These are phyloP conservation scores for Prototheca cutis DNA, from an alignment of 163 green algal genomes.

Conservation along the genomic window DNA sequence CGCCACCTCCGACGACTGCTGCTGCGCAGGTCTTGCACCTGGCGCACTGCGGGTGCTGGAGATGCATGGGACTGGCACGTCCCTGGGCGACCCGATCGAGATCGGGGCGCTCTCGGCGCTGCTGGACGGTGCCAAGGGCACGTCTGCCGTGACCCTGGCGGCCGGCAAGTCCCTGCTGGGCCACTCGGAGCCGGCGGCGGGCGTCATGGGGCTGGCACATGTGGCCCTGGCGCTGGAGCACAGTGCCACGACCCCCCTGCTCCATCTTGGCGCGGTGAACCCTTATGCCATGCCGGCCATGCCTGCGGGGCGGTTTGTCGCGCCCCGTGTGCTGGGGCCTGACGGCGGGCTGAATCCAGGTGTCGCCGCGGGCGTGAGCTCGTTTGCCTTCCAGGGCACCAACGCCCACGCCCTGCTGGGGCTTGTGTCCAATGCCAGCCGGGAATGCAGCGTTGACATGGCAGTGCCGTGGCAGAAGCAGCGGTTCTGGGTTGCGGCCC, in stretches of 20 bases:
- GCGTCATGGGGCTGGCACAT: conserved; percentile 25
- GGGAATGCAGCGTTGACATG: neutral
- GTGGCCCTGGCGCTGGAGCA: conserved; percentile 11
- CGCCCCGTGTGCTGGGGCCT: neutral
- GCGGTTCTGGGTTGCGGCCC: conserved; percentile 17
- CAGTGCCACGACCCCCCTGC: conserved; percentile 11
- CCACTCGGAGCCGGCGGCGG: conserved; percentile 40
- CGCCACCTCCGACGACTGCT: no score
- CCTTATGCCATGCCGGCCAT: conserved; percentile 20
- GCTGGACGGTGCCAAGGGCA: conserved; percentile 2
- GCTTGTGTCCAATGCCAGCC: no score
- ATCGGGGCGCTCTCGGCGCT: conserved; percentile 24
- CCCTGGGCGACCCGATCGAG: conserved; percentile 64
- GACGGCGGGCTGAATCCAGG: conserved; percentile 13
- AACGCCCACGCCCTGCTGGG: conserved; percentile 41
- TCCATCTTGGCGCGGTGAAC: conserved; percentile 36
- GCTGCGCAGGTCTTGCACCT: neutral
- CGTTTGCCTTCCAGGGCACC: conserved; percentile 80
- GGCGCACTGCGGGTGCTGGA: conserved; percentile 6
- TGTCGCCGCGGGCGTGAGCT: conserved; percentile 51
- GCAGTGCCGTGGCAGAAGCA: conserved; percentile 11
- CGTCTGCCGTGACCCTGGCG: conserved; percentile 15
- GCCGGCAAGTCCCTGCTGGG: conserved; percentile 35
- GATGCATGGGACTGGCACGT: conserved; percentile 48
- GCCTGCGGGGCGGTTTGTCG: neutral